phyloP scores from a whole-genome alignment of 331 rosid species.

The Acacia concinna region DNA sequence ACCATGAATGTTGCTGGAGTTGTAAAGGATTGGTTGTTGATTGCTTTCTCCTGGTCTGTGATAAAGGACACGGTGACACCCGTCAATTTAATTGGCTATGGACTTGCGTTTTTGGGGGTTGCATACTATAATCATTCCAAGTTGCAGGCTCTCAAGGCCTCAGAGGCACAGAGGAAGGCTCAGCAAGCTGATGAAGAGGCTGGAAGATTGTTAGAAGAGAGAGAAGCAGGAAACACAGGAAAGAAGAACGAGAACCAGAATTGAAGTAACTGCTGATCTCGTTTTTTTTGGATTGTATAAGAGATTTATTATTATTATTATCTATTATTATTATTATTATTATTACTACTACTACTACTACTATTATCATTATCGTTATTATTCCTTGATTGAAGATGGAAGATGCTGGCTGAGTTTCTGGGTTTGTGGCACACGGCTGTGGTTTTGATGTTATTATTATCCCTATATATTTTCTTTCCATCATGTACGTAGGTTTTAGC shows the following conservation, averaged over 20 bases:
- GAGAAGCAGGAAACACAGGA: not conserved
- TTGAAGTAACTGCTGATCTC: slow-evolving; percentile 8
- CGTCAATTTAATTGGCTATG: slow-evolving; percentile 19
- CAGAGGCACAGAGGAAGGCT: slow-evolving; percentile 20
- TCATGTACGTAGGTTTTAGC: slow-evolving; percentile 1
- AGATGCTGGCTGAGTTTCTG: slow-evolving; percentile 4
- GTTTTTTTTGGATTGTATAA: not conserved
- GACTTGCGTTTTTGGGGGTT: slow-evolving; percentile 25
- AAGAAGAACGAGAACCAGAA: slow-evolving; percentile 7
- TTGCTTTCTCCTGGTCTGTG: slow-evolving; percentile 23
- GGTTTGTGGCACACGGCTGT: not conserved
- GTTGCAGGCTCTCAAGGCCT: slow-evolving; percentile 30
- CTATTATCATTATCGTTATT: not conserved
- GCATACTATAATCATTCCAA: slow-evolving; percentile 25
- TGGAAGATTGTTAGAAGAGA: slow-evolving; percentile 27
- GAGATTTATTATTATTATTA: not conserved
- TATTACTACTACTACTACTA: no score
- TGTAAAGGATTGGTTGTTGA: slow-evolving; percentile 28
- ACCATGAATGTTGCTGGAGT: slow-evolving; percentile 29
- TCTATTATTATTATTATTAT: no score
- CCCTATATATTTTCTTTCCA: not conserved
- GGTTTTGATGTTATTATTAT: not conserved
- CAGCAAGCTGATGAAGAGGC: slow-evolving; percentile 27
- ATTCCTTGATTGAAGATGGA: not conserved
- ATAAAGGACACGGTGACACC: slow-evolving; percentile 16